Conservation (phyloP, 768 basidiomycete genomes). For the Mycena rebaudengoi region DNA sequence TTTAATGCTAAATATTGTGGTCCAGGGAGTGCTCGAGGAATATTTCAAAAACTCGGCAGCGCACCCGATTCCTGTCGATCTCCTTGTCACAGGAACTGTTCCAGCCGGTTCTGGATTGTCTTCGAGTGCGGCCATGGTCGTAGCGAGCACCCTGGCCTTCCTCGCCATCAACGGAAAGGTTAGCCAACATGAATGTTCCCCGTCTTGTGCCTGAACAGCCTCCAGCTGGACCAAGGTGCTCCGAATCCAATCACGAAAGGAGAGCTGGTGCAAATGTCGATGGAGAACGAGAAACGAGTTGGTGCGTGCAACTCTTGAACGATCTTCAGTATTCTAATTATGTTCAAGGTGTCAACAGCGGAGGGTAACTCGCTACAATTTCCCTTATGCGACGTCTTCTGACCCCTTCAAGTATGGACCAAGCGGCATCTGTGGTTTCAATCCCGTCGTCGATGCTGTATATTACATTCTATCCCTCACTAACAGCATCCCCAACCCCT, state of each 20-base stretch:
- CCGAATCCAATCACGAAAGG: conserved; percentile 62
- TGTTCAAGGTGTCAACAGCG: conserved; percentile 68
- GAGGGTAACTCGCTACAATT: conserved; percentile 60
- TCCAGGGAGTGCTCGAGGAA: conserved; percentile 72
- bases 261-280: conserved; percentile 77
- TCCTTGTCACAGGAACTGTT: conserved; percentile 83
- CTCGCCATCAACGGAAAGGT: conserved; percentile 79
- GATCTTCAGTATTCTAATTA: not conserved
- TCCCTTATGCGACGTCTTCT: conserved; percentile 41
- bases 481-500: conserved; percentile 71
- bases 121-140: conserved; percentile 91
- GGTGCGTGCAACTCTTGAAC: conserved; percentile 35
- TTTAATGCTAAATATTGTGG: not conserved
- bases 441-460: conserved; percentile 75
- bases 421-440: conserved; percentile 87
- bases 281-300: conserved; percentile 87
- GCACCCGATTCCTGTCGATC: conserved; percentile 68
- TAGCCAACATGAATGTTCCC: too few relatives aligned
- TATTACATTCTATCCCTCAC: conserved; percentile 82
- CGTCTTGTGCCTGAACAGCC: too few relatives aligned
- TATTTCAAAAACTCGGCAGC: conserved; percentile 52
- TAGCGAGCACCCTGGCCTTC: conserved; percentile 85
- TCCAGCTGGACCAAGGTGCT: conserved; percentile 33
- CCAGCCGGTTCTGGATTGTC: conserved; percentile 89
- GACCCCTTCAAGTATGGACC: conserved; percentile 74